Evolutionary conservation across 306 rosid species (phyloP).

Genomic region (Medicago ruthenica): DNA sequence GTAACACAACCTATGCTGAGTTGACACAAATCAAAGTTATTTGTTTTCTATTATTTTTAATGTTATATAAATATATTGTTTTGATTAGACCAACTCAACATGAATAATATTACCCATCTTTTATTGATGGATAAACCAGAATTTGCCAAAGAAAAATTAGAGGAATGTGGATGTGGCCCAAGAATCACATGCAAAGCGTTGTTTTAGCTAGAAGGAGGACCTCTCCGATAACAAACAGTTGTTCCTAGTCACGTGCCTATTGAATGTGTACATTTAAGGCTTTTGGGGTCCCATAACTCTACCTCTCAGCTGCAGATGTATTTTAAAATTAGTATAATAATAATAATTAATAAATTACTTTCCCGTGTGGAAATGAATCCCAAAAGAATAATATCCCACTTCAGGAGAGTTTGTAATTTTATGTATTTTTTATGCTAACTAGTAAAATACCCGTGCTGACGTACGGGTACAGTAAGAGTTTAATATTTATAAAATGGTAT

Average conservation of each 20-base stretch:
- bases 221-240: constrained; percentile 44
- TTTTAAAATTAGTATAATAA: constrained; percentile 8
- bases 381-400: constrained; percentile 36
- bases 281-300: constrained; percentile 48
- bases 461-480: too few species aligned
- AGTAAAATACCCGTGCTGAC: too few species aligned
- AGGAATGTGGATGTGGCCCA: not conserved
- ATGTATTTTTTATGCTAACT: not conserved
- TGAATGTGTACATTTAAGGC: constrained; percentile 60
- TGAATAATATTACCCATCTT: too few species aligned
- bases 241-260: constrained; percentile 74
- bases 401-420: not conserved
- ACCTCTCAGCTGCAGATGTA: constrained; percentile 22
- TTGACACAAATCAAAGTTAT: too few species aligned
- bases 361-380: constrained; percentile 16
- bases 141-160: too few species aligned
- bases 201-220: constrained; percentile 39
- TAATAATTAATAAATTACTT: too few species aligned
- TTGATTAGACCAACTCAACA: too few species aligned
- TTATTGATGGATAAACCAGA: too few species aligned
- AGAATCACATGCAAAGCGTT: constrained; percentile 75
- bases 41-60: too few species aligned
- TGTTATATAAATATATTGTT: too few species aligned
- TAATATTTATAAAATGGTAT: too few species aligned
- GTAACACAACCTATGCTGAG: too few species aligned